These are phyloP conservation scores for Umbelopsis sp. DNA, from an alignment of 192 early-diverging fungal genomes.

Conservation along the genomic window DNA sequence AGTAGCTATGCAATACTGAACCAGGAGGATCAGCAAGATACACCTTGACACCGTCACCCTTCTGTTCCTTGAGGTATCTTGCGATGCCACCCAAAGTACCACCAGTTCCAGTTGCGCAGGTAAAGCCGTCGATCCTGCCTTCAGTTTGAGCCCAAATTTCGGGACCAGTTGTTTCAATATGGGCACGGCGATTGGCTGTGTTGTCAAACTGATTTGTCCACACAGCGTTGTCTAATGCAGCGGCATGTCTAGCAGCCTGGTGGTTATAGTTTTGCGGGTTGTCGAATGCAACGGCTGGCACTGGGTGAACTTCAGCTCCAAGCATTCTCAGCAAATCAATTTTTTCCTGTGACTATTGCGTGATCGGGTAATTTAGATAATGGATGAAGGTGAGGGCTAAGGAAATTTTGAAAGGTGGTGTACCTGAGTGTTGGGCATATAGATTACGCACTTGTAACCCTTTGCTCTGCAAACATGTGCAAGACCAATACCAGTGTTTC, in stretches of 20 bases:
- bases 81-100: constrained; percentile 89
- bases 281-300: constrained; percentile 90
- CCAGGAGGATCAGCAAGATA: constrained; percentile 93
- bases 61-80: constrained; percentile 78
- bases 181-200: constrained; percentile 85
- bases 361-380: background rate
- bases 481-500: constrained; percentile 95
- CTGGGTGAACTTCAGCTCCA: constrained; percentile 91
- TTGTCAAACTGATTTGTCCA: constrained; percentile 99
- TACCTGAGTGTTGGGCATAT: constrained; percentile 95
- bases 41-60: constrained; percentile 67
- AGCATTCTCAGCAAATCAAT: constrained; percentile 91
- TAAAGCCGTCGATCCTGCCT: constrained; percentile 85
- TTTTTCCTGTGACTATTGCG: constrained; percentile 84
- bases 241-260: constrained; percentile 84
- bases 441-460: constrained; percentile 95
- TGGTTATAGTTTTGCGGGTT: constrained; percentile 96
- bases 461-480: constrained; percentile 92
- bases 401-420: background rate
- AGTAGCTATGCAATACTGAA: constrained; percentile 85
- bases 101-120: constrained; percentile 90
- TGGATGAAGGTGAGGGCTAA: no score
- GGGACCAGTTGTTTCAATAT: constrained; percentile 94
- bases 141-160: constrained; percentile 90
- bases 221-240: constrained; percentile 77